phyloP scores from a whole-genome alignment of 352 stramenopile species.

The Phytophthora foliorum region DNA sequence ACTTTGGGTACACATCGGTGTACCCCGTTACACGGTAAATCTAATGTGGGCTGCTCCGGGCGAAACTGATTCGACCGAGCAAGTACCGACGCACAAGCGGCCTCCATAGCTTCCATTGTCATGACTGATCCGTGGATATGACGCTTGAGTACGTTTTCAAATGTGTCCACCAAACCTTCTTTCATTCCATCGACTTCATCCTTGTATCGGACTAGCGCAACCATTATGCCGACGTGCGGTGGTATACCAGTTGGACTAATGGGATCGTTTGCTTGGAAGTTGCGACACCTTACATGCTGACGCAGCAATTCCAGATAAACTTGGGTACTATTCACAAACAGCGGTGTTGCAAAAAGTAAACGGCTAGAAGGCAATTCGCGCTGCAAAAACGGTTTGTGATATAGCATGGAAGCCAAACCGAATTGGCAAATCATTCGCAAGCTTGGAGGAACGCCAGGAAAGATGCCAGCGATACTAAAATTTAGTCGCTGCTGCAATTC shows the following conservation, averaged over 20 bases:
- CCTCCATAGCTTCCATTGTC: conserved; percentile 1
- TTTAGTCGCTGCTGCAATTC: not conserved
- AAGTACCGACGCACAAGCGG: not conserved
- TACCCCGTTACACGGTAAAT: no score
- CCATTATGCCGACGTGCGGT: not conserved
- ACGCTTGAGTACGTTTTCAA: not conserved
- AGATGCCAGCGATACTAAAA: not conserved
- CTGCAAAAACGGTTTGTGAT: not conserved
- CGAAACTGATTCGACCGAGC: no score
- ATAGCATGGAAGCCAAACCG: not conserved
- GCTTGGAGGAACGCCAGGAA: not conserved
- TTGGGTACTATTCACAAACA: not conserved
- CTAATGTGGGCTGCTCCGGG: no score
- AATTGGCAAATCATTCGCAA: conserved; percentile 5
- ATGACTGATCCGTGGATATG: not conserved
- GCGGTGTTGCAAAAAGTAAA: conserved; percentile 2
- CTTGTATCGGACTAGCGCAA: not conserved
- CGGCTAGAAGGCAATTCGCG: not conserved
- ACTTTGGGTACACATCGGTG: no score
- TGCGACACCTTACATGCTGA: not conserved
- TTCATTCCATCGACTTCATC: not conserved
- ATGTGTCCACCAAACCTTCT: not conserved
- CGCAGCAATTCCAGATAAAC: not conserved
- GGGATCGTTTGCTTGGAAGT: not conserved
- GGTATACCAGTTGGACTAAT: not conserved